These are phyloP conservation scores for Thielaviopsis punctulata DNA, from an alignment of 2,329 filamentous ascomycete genomes.

Conservation along the genomic window DNA sequence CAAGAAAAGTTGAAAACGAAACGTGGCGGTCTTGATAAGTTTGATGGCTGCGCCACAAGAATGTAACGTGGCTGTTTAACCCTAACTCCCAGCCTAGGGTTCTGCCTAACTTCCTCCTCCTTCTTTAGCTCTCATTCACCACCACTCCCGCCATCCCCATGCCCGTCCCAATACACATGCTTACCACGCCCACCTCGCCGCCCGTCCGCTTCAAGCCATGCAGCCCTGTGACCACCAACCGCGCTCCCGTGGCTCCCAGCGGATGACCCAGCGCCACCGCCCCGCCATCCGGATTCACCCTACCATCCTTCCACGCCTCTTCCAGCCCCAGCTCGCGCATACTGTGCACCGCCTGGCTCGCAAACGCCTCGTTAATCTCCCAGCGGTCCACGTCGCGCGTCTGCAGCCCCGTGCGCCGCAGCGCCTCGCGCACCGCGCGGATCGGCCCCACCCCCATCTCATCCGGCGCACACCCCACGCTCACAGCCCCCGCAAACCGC, in stretches of 20 bases:
- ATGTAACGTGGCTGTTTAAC: no score
- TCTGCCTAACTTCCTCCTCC: no score
- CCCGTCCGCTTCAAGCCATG: constrained; percentile 52
- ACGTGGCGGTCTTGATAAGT: no score
- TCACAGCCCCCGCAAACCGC: constrained; percentile 62
- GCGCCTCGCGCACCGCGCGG: constrained; percentile 65
- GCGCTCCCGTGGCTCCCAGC: constrained; percentile 70
- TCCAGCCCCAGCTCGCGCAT: constrained; percentile 53
- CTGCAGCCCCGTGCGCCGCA: constrained; percentile 49
- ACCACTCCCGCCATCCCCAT: constrained; percentile 60
- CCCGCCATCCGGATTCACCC: constrained; percentile 81
- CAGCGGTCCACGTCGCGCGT: constrained; percentile 61
- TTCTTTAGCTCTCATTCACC: constrained; percentile 36
- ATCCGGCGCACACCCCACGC: constrained; percentile 66
- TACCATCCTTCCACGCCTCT: constrained; percentile 23
- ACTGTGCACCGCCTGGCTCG: constrained; percentile 51
- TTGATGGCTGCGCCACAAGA: no score
- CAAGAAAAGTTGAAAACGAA: background rate
- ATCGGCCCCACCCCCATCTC: constrained; percentile 92
- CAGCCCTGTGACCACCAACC: constrained; percentile 57
- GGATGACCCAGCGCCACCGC: constrained; percentile 91
- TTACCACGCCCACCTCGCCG: constrained; percentile 66
- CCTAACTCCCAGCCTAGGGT: no score
- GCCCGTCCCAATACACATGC: constrained; percentile 78
- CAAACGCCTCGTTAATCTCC: constrained; percentile 84